Evolutionary conservation across 2,329 filamentous ascomycete genomes (phyloP).

Genomic region (Exserohilum turcica): DNA sequence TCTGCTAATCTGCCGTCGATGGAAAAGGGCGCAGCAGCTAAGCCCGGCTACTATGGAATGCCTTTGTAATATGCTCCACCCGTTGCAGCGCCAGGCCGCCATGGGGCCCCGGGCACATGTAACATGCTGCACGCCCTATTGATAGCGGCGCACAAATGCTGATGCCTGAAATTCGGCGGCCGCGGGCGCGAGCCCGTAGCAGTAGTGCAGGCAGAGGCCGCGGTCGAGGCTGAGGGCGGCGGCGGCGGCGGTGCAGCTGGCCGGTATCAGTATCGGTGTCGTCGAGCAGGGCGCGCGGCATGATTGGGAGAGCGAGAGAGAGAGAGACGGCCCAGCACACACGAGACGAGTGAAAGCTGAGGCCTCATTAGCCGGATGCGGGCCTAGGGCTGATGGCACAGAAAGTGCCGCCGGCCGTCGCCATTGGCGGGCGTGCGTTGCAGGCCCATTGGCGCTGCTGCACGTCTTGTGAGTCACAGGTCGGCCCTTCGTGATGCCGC

Average conservation of each 20-base stretch:
- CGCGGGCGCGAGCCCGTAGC: background rate
- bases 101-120: slow-evolving; percentile 25
- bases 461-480: slow-evolving; percentile 28
- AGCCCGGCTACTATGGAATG: slow-evolving; percentile 35
- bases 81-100: slow-evolving; percentile 30
- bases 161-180: slow-evolving; percentile 23
- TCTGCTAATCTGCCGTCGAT: slow-evolving; percentile 14
- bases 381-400: slow-evolving; percentile 25
- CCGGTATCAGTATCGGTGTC: background rate
- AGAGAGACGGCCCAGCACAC: slow-evolving; percentile 1
- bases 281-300: too few species aligned
- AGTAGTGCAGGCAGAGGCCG: too few species aligned
- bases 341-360: slow-evolving; percentile 4
- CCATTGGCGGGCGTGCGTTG: slow-evolving; percentile 12
- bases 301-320: too few species aligned
- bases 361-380: slow-evolving; percentile 1
- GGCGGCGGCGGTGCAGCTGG: background rate
- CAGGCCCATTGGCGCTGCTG: slow-evolving; percentile 18
- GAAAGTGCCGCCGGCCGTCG: background rate
- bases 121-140: slow-evolving; percentile 35
- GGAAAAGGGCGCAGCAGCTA: slow-evolving; percentile 34
- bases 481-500: slow-evolving; percentile 15
- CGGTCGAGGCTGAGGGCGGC: too few species aligned
- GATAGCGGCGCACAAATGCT: slow-evolving; percentile 20
- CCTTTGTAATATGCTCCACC: slow-evolving; percentile 34